These are phyloP conservation scores for Colletotrichum kahawae DNA, from an alignment of 2,329 filamentous ascomycete genomes.

Conservation along the genomic window DNA sequence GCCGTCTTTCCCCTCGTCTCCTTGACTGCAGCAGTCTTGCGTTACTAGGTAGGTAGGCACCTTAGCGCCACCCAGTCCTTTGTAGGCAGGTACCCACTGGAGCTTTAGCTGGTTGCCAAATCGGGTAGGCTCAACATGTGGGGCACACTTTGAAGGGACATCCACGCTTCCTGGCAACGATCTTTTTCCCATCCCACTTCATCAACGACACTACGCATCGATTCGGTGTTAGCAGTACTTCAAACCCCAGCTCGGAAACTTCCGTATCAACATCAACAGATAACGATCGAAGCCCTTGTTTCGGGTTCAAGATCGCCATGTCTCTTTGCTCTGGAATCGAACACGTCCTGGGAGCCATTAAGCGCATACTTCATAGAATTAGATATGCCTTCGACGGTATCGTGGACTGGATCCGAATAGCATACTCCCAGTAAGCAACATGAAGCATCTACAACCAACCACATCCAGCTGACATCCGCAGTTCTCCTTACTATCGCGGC, in stretches of 20 bases:
- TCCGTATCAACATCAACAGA: not conserved
- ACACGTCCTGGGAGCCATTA: not conserved
- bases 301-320: not conserved
- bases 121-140: not conserved
- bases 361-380: not conserved
- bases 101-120: constrained; percentile 11
- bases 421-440: constrained; percentile 7
- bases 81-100: not conserved
- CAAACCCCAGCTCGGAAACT: not conserved
- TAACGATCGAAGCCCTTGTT: not conserved
- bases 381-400: not conserved
- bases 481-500: constrained; percentile 11
- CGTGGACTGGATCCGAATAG: constrained; percentile 3
- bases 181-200: not conserved
- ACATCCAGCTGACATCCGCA: not conserved
- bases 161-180: not conserved
- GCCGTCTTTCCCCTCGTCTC: not conserved
- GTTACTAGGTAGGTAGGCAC: not conserved
- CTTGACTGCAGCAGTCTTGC: not conserved
- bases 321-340: not conserved
- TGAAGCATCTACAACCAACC: not conserved
- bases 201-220: not conserved
- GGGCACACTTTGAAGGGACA: not conserved
- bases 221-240: not conserved
- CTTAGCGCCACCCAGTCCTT: too few species aligned